Evolutionary conservation across 305 asterid species (phyloP), one percentile per base, ranked within the genome.

Genomic region (Fraxinus platypoda): DNA sequence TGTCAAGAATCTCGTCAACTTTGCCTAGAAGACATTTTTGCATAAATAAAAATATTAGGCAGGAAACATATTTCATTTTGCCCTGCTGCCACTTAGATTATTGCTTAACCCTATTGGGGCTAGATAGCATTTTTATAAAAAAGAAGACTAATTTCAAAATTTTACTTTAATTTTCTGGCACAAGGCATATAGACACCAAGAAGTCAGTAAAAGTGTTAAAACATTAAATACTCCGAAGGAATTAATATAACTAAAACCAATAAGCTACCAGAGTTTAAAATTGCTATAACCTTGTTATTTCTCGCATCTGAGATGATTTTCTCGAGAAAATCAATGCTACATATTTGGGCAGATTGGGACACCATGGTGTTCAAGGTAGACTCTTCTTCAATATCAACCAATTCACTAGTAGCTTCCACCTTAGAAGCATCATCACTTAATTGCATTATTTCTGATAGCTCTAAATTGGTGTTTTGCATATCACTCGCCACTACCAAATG

Each of bases 261-360:
- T 34, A 81, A 31, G n/a, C 34, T 26, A 77, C 54, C 59, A 72
- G 75, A 81, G 74, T 75, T 15, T 12, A 59, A 75, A 71, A 33
- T 37, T 37, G 71, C 37, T 66, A 38, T 30, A 88, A 94, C 99
- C 99, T 94, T 94, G 83, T 92, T 89, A 85, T 84, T 89, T 81
- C 87, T 92, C 19, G 98, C 96, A 86, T 87, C 94, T 28, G 88
- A 82, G 81, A 97, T 87, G 78, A 87, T 81, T 73, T 92, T 92
- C 78, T 88, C 95, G 6, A 95, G 92, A 81, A 84, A 86, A 78
- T 89, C 94, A 81, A 84, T 80, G 79, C 86, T 85, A 84, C 87
- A 91, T 19, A 82, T 82, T 87, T 91, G 91, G 74, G 91, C 89
- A 30, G 97, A 92, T 35, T 86, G 94, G 26, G 93, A 87, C 77